Conservation (phyloP, 352 stramenopile species). For the Phytopythium ostracodes region DNA sequence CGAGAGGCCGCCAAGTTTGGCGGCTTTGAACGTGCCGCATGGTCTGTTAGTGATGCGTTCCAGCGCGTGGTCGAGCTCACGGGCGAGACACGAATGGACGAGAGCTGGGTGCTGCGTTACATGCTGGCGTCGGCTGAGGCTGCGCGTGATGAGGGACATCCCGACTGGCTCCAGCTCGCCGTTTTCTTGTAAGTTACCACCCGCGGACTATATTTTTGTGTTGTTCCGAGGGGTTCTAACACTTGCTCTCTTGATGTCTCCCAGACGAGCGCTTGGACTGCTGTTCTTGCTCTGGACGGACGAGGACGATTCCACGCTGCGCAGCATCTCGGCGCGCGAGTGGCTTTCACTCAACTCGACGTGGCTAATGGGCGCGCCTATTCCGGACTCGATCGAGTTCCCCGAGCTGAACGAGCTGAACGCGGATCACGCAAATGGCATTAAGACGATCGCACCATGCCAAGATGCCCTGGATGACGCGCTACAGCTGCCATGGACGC, state of each 20-base stretch:
- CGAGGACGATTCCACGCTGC: constrained; percentile 55
- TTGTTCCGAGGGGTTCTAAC: not conserved
- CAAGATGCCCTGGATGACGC: constrained; percentile 31
- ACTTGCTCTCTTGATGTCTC: not conserved
- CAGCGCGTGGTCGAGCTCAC: constrained; percentile 56
- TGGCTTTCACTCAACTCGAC: constrained; percentile 64
- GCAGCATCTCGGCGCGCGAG: constrained; percentile 65
- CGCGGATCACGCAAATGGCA: constrained; percentile 36
- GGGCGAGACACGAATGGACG: constrained; percentile 33
- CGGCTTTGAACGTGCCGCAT: constrained; percentile 40
- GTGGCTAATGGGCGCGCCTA: constrained; percentile 55
- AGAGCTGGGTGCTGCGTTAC: constrained; percentile 67
- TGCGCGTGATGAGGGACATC: constrained; percentile 61
- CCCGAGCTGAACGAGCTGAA: constrained; percentile 66
- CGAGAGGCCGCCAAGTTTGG: constrained; percentile 43
- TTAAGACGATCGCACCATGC: not conserved
- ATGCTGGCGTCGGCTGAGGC: constrained; percentile 63
- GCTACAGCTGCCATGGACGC: constrained; percentile 57
- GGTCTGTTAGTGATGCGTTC: constrained; percentile 61
- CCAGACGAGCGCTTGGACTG: constrained; percentile 63
- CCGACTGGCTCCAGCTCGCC: constrained; percentile 76
- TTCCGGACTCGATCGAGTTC: constrained; percentile 59
- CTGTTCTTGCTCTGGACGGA: constrained; percentile 76
- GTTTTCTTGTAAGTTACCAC: constrained; percentile 52
- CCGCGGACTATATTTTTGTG: not conserved